Evolutionary conservation across 306 rosid species (phyloP), one percentile per base, ranked within the genome.

Genomic region (Macrotyloma uniflorum): DNA sequence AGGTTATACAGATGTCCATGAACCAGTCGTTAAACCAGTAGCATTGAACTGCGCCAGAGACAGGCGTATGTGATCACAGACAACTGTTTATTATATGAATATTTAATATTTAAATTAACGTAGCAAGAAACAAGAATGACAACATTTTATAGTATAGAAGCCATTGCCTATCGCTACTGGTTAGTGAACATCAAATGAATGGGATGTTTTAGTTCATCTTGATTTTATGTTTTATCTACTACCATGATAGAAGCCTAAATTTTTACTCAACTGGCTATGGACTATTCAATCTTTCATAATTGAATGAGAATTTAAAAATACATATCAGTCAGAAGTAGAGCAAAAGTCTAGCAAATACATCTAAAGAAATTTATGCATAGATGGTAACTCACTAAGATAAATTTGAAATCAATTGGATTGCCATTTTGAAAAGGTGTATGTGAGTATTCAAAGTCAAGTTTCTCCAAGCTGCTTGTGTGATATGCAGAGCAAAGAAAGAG

Each of bases 331-430:
- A 15, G 23, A 66, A 43, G 35, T 68, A 35, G 73, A 81, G 59
- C 66, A 42, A 71, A 46, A 47, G 22, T 50, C 53, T 16, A 22
- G 32, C 15, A 45, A 22, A 43, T 9, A 40, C 33, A 74, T 43
- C 62, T 33, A 59, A 43, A 67, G 19, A 63, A 54, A 20, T 18
- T 78, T n/a, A 79, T 70, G 42, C n/a, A 79, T 11, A 15, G 26
- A 79, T 57, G 13, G 1, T 23, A 43, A 5, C 46, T 62, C 49
- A 7, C 8, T 36, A 35, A 53, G 66, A 28, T 63, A 23, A 30
- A 79, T 24, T 19, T n/a, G 49, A 54, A 54, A 59, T 69, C 59
- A 19, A 70, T 13, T 28, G 54, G 66, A 62, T 3, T 18, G 46
- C 23, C 40, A 70, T 23, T 12, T 3, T n/a, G 19, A 45, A 22